Base-by-base conservation (phyloP, 2,329 filamentous ascomycete genomes). In the Atkinsonella hypoxylon region DNA sequence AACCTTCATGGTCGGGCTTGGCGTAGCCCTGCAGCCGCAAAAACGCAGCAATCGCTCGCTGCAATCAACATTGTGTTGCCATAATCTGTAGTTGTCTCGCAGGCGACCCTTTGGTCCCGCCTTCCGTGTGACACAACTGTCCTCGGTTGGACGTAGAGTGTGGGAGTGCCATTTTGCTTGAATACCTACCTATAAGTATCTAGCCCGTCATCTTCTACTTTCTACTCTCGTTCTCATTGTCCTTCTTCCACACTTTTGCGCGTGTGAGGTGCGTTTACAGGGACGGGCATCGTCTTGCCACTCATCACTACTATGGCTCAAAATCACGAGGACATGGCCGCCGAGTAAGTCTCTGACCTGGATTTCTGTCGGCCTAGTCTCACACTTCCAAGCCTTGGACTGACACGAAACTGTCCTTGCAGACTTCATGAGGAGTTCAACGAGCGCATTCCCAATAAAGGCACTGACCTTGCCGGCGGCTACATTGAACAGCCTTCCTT, bases 291-390 rank as follows among this genome's bases (percentile, higher is more conserved):
- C 36, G 32, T 48, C 34, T 15, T 18, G 15, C 13, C 26, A 18
- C 32, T 15, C 32, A 41, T 15, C 32, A 17, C 45, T 17, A 58
- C 53, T 50, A 65, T 66, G 64, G 61, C 64, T 48, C 60, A 61
- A 48, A 63, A 62, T 48, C 63, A 65, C 58, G 62, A 66, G 56
- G 62, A 65, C 52, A 56, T 53, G 49, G 61, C 61, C 43, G 61
- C 59, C 48, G 61, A 66, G 64, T 66, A 64, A 51, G 63, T 59
- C 20, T 30, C 42, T 22, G 26, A 26, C 26, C 26, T 26, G 26
- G 26, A 7, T 5, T 8, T 26, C 7, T 26, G 5, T 26, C 26
- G 26, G 1, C 26, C 26, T 7, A 26, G 8, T 1, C 6, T 41
- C 31, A 4, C 22, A 22, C n/a, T 4, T 18, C 8, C 15, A 13